Conservation (phyloP, 768 basidiomycete genomes). For the Trametes cingulata region DNA sequence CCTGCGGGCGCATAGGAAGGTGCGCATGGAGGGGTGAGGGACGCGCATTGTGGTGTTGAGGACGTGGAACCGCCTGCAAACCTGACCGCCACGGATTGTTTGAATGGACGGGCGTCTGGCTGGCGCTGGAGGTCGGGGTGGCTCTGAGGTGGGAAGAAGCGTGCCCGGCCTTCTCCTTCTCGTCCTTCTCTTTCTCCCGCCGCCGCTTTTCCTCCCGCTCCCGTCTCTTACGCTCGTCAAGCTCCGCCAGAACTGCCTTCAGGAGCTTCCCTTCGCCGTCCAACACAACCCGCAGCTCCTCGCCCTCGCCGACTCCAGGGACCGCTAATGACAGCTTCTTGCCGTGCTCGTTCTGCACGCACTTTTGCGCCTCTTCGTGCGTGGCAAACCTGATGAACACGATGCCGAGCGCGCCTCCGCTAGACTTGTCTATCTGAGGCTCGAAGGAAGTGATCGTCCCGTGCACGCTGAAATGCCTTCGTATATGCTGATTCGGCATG, state of each 20-base stretch:
- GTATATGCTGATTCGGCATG: conserved; percentile 64
- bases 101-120: conserved; percentile 21
- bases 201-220: conserved; percentile 51
- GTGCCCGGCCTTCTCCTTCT: conserved; percentile 23
- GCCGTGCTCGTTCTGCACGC: conserved; percentile 68
- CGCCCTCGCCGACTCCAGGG: conserved; percentile 42
- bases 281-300: conserved; percentile 73
- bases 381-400: conserved; percentile 68
- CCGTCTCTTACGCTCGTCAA: conserved; percentile 52
- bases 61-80: conserved; percentile 9
- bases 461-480: conserved; percentile 60
- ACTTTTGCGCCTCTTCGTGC: conserved; percentile 68
- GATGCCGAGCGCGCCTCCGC: conserved; percentile 83
- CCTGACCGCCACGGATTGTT: conserved; percentile 22
- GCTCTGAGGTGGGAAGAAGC: conserved; percentile 15
- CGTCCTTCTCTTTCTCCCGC: conserved; percentile 40
- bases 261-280: conserved; percentile 73
- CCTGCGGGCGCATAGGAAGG: conserved; percentile 20
- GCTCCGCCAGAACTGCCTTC: conserved; percentile 64
- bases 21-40: conserved; percentile 10
- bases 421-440: conserved; percentile 73
- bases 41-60: conserved; percentile 2
- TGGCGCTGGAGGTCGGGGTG: conserved; percentile 19
- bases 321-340: conserved; percentile 49
- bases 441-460: conserved; percentile 71